Evolutionary conservation across 2,329 filamentous ascomycete genomes (phyloP).

Genomic region (Cytospora piceae): DNA sequence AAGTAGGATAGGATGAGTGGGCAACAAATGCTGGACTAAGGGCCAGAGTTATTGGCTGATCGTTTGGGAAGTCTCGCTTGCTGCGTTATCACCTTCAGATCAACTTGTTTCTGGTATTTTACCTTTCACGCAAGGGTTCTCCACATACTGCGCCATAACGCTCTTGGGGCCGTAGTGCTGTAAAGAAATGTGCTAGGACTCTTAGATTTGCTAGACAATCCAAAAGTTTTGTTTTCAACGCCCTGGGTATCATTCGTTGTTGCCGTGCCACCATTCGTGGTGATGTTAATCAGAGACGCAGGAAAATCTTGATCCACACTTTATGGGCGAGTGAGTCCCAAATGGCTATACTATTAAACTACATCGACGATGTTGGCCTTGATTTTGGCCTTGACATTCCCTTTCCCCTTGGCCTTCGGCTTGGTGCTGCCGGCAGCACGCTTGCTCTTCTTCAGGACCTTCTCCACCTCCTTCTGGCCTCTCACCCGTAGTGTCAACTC

Average conservation of each 20-base stretch:
- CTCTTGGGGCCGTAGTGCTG: neutral
- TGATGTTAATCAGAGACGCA: neutral
- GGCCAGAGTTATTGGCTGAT: neutral
- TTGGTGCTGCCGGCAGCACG: constrained; percentile 24
- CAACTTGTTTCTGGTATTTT: neutral
- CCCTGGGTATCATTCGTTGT: neutral
- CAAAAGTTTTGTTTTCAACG: neutral
- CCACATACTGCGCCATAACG: neutral
- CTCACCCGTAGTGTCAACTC: constrained; percentile 77
- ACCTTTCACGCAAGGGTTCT: neutral
- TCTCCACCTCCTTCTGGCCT: constrained; percentile 70
- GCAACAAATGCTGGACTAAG: neutral
- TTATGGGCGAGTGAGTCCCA: neutral
- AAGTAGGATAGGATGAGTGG: neutral
- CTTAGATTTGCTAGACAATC: neutral
- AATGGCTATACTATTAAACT: neutral
- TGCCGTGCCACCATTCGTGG: neutral
- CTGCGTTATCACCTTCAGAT: neutral
- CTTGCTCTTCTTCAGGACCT: constrained; percentile 61
- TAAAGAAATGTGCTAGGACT: neutral
- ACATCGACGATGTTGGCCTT: constrained; percentile 6
- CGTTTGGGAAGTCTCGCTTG: neutral
- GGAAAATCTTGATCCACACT: neutral
- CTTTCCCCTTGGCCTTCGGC: constrained; percentile 35
- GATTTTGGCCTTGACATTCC: constrained; percentile 3